These are phyloP conservation scores for Trichocladium uniseriatum DNA, from an alignment of 495 filamentous ascomycete genomes.

Conservation along the genomic window DNA sequence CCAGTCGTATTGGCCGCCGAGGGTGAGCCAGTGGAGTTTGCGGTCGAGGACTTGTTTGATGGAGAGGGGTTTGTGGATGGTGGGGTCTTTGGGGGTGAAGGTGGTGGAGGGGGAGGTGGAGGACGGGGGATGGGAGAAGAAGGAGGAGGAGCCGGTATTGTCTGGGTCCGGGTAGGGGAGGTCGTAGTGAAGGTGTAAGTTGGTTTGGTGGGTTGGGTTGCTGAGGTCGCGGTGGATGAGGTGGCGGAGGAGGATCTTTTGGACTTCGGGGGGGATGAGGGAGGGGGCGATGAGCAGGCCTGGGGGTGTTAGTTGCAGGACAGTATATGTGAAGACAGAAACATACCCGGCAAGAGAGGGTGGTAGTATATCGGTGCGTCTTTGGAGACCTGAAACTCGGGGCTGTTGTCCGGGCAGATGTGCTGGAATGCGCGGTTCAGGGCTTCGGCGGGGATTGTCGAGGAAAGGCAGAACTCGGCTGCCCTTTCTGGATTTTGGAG, in stretches of 20 bases:
- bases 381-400: slow-evolving; percentile 14
- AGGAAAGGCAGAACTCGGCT: slow-evolving; percentile 28
- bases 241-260: slow-evolving; percentile 55
- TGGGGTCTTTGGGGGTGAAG: slow-evolving; percentile 59
- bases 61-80: slow-evolving; percentile 58
- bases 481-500: slow-evolving; percentile 21
- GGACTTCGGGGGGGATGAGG: slow-evolving; percentile 57
- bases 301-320: slow-evolving; percentile 22
- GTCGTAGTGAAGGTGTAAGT: slow-evolving; percentile 74
- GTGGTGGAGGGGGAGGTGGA: slow-evolving; percentile 6
- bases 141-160: slow-evolving; percentile 26
- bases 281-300: slow-evolving; percentile 67
- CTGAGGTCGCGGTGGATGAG: slow-evolving; percentile 76
- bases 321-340: not conserved
- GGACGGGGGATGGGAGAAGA: slow-evolving; percentile 38
- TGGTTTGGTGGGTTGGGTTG: slow-evolving; percentile 66
- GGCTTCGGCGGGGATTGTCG: slow-evolving; percentile 27
- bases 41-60: slow-evolving; percentile 57
- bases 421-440: slow-evolving; percentile 32
- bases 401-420: slow-evolving; percentile 16
- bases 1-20: slow-evolving; percentile 95
- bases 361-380: slow-evolving; percentile 31
- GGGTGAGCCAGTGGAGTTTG: slow-evolving; percentile 83
- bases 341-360: slow-evolving; percentile 32
- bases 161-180: slow-evolving; percentile 52